Conservation (phyloP, 208 protist genomes). For the Acanthamoeba royreba region DNA sequence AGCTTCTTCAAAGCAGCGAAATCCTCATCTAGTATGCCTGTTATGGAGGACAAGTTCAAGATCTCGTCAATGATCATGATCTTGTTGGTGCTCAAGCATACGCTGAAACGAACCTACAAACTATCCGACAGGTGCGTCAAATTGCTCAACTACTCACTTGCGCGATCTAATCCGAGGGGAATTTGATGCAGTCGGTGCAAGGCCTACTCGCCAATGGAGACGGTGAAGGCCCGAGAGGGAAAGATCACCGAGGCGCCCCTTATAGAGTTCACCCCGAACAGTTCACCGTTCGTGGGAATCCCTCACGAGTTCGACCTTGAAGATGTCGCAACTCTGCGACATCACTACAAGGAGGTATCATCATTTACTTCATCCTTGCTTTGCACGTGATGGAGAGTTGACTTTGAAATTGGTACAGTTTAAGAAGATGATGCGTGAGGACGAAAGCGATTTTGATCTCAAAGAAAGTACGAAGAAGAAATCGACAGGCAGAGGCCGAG, state of each 20-base stretch:
- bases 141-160: background rate
- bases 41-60: slow-evolving; percentile 18
- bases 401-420: background rate
- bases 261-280: background rate
- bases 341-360: slow-evolving; percentile 27
- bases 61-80: slow-evolving; percentile 34
- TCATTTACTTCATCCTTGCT: no score
- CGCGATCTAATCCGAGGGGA: no score
- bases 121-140: slow-evolving; percentile 8
- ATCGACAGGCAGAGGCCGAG: background rate
- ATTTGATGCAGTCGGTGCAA: background rate
- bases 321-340: background rate
- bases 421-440: slow-evolving; percentile 13
- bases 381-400: no score
- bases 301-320: background rate
- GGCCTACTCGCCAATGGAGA: background rate
- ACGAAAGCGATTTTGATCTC: slow-evolving; percentile 34
- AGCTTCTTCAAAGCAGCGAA: background rate
- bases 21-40: background rate
- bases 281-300: background rate
- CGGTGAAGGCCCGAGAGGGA: background rate
- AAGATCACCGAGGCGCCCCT: slow-evolving; percentile 1
- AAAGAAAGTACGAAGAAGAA: background rate
- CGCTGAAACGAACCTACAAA: slow-evolving; percentile 21
- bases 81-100: slow-evolving; percentile 4